These are phyloP conservation scores for Tetragonia tetragonoides DNA, from an alignment of 148 eudicot species.

Conservation along the genomic window DNA sequence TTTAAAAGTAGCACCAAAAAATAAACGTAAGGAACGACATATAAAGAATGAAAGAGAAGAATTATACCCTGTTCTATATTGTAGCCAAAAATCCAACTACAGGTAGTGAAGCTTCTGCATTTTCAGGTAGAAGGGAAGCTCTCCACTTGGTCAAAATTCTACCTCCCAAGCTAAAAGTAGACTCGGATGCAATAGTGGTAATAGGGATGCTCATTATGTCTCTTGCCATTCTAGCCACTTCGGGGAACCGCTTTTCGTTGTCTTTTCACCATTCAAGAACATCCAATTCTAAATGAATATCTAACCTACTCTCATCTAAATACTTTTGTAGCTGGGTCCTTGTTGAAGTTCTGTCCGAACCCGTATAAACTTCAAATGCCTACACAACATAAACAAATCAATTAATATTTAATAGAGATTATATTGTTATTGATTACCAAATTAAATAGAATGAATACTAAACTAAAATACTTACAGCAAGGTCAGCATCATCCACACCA, in stretches of 20 bases:
- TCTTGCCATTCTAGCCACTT: not conserved
- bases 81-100: not conserved
- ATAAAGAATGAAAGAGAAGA: no score
- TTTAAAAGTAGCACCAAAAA: no score
- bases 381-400: no score
- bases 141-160: not conserved
- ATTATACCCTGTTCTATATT: not conserved
- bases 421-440: no score
- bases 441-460: no score
- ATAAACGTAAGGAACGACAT: no score
- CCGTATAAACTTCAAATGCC: no score
- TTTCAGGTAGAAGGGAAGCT: not conserved
- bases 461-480: no score
- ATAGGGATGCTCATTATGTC: not conserved
- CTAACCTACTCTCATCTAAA: not conserved
- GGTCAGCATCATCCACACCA: no score
- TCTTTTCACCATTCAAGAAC: not conserved
- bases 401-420: no score
- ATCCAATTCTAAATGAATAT: not conserved
- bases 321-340: not conserved
- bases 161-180: not conserved
- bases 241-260: not conserved
- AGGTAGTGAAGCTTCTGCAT: not conserved
- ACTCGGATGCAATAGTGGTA: not conserved
- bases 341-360: not conserved